Conservation (phyloP, 2,329 filamentous ascomycete species). For the Dactylonectria estremocensis region DNA sequence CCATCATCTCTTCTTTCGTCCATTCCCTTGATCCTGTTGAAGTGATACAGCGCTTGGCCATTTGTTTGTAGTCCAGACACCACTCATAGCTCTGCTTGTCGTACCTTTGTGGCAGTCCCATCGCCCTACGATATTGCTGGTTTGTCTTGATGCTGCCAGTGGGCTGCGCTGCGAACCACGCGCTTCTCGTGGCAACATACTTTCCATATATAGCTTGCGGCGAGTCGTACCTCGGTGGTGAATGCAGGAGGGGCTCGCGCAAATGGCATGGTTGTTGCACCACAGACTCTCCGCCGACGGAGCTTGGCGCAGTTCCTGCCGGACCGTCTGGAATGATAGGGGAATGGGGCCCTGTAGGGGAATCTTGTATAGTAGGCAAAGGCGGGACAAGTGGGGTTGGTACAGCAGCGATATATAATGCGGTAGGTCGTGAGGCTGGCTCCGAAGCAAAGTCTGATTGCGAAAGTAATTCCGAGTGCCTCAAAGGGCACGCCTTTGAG, state of each 20-base stretch:
- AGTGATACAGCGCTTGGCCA: background rate
- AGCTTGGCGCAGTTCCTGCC: no score
- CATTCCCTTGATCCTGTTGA: constrained; percentile 15
- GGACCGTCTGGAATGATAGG: no score
- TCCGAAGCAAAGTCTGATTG: background rate
- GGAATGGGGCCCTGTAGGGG: no score
- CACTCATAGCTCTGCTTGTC: background rate
- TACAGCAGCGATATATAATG: constrained; percentile 5
- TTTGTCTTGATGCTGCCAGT: constrained; percentile 3
- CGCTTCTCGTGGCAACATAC: constrained; percentile 2
- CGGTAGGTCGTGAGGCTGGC: constrained; percentile 3
- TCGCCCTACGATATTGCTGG: constrained; percentile 10
- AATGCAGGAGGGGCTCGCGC: background rate
- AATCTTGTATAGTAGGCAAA: no score
- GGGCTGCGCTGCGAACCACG: background rate
- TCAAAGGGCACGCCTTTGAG: constrained; percentile 2
- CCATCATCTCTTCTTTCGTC: constrained; percentile 28
- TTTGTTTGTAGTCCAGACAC: constrained; percentile 19
- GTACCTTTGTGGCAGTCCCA: constrained; percentile 3
- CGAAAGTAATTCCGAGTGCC: background rate
- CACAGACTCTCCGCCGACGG: constrained; percentile 1
- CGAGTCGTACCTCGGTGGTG: constrained; percentile 1
- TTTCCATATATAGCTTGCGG: constrained; percentile 5
- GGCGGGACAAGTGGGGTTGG: no score
- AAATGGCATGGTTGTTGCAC: background rate